Evolutionary conservation across 306 rosid genomes (phyloP).

Genomic region (Vigna mungo): DNA sequence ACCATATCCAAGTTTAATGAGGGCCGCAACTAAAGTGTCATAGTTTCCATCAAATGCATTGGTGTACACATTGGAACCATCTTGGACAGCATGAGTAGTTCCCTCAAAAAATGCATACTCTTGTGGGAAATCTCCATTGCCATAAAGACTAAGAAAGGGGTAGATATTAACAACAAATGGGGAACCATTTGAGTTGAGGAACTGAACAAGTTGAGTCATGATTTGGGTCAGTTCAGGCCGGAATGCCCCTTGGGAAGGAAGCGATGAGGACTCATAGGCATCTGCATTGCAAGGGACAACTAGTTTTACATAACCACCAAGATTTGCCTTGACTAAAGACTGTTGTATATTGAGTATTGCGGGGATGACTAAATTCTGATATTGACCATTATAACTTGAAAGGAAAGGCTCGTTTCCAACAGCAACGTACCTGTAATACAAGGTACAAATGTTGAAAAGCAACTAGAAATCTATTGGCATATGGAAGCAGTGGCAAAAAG

Average conservation of each 20-base stretch:
- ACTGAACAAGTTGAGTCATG: conserved; percentile 76
- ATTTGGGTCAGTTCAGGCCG: conserved; percentile 79
- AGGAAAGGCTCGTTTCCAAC: conserved; percentile 99
- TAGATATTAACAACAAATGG: conserved; percentile 95
- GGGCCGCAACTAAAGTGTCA: conserved; percentile 88
- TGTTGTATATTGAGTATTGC: conserved; percentile 81
- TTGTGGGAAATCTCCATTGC: conserved; percentile 82
- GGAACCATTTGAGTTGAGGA: conserved; percentile 89
- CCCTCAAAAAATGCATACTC: conserved; percentile 96
- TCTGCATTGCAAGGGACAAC: conserved; percentile 99
- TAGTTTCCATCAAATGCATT: conserved; percentile 97
- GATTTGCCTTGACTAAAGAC: conserved; percentile 81
- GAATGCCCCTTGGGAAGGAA: conserved; percentile 95
- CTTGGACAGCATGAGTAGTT: conserved; percentile 83
- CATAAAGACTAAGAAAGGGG: conserved; percentile 94
- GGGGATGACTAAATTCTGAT: conserved; percentile 75
- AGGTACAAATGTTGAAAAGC: conserved; percentile 28
- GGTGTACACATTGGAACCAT: conserved; percentile 80
- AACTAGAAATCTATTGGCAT: conserved; percentile 10
- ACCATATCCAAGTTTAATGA: conserved; percentile 83
- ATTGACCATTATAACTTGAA: conserved; percentile 78
- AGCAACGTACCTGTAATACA: conserved; percentile 76
- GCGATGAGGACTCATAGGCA: conserved; percentile 72
- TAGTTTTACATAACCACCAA: conserved; percentile 82
- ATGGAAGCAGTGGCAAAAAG: not conserved